phyloP scores from a whole-genome alignment of 208 protist species.

The Wallacemonas sp. region DNA sequence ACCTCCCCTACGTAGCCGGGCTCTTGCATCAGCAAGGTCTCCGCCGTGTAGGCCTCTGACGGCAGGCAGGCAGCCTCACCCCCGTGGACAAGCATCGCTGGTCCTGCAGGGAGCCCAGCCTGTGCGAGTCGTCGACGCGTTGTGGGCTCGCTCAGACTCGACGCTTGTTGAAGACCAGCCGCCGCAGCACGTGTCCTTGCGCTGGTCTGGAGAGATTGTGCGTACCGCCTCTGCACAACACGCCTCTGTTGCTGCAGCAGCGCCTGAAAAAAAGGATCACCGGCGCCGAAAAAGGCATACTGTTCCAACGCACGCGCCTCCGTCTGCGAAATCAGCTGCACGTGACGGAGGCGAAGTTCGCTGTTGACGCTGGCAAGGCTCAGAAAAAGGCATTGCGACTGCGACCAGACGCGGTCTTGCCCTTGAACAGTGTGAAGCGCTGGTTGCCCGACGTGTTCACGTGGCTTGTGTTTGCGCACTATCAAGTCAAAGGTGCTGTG shows the following conservation, averaged over 20 bases:
- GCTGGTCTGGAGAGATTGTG: neutral
- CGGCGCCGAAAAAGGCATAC: slow-evolving; percentile 55
- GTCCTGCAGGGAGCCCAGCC: no score
- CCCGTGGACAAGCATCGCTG: no score
- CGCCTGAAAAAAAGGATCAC: slow-evolving; percentile 62
- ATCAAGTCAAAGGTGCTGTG: slow-evolving; percentile 76
- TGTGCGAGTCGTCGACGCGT: neutral
- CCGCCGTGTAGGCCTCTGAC: neutral
- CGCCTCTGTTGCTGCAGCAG: slow-evolving; percentile 24
- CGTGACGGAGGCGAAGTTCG: slow-evolving; percentile 71
- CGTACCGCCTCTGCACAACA: neutral
- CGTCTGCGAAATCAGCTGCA: slow-evolving; percentile 66
- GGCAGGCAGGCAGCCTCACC: no score
- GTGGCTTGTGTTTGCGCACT: slow-evolving; percentile 42
- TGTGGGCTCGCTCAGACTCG: neutral
- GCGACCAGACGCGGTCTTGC: slow-evolving; percentile 47
- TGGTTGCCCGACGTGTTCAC: neutral
- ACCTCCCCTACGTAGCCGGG: slow-evolving; percentile 50
- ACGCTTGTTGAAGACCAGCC: no score
- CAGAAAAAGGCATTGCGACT: slow-evolving; percentile 51
- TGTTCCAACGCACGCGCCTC: slow-evolving; percentile 54
- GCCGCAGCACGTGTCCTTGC: no score
- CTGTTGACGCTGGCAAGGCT: slow-evolving; percentile 75
- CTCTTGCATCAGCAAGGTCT: slow-evolving; percentile 32
- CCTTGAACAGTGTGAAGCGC: slow-evolving; percentile 17